Base-by-base conservation (phyloP, 2,329 filamentous ascomycete genomes). In the Paraconiothyrium brasiliense region DNA sequence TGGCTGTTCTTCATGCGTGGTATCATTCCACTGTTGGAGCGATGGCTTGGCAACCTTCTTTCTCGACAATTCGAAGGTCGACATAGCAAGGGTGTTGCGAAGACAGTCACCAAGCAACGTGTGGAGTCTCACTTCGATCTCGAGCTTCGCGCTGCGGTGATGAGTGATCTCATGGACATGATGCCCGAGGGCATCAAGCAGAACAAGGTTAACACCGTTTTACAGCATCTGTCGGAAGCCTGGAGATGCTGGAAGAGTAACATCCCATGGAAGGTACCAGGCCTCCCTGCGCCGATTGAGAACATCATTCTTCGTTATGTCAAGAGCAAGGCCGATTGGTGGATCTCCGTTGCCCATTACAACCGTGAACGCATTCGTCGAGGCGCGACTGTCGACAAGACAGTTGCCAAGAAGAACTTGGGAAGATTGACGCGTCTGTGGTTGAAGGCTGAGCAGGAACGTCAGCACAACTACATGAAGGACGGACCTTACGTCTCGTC, bases 201-300 rank as follows among this genome's bases (percentile, higher is more conserved):
- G 78, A 99, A 95, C 84, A 99, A 99, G 82, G 93, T 99, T 79
- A 97, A 99, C 79, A 97, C 94, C 1, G 94, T 99, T 48, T 84
- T 99, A 57, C 95, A 98, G 75, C 96, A 99, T 85, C 82, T 99
- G 46, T 98, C 94, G 0, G 95, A 99, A 82, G 95, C 95, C 14
- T 99, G 95, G 95, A 88, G 95, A 82, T 99, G 95, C 83, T 99
- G 95, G 95, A 99, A 99, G 89, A 97, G 94, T 81, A 99, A 99
- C 75, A 99, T 99, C 69, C 95, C 95, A 0, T 99, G 95, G 95
- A 99, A 99, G 83, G 95, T 99, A 2, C 95, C 95, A 55, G 96
- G 95, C 41, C 81, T 99, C 63, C 95, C 95, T 44, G 96, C 96
- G 14, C 94, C 95, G 0, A 98, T 99, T 66, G 95, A 99, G 81